Conservation (phyloP, 2,329 filamentous ascomycete genomes). For the Colletotrichum acutatum region DNA sequence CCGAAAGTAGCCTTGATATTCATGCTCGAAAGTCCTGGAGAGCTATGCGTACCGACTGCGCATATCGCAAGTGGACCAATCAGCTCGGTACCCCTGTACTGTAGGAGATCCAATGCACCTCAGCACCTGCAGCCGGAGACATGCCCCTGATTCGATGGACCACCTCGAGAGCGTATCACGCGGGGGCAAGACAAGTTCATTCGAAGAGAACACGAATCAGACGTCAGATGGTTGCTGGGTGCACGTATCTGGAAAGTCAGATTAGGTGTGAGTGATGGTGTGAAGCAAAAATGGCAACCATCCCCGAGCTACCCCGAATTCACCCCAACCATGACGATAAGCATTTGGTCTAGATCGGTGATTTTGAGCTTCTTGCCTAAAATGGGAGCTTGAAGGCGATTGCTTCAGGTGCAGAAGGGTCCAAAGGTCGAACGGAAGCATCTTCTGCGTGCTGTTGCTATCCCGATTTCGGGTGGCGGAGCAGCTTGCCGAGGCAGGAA, state of each 20-base stretch:
- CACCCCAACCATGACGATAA: neutral
- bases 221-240: neutral
- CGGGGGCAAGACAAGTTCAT: neutral
- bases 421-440: too few relatives aligned
- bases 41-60: too few relatives aligned
- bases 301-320: slow-evolving; percentile 3
- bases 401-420: too few relatives aligned
- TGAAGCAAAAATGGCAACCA: neutral
- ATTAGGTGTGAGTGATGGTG: neutral
- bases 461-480: neutral
- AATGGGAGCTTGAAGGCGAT: neutral
- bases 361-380: neutral
- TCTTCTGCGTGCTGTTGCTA: too few relatives aligned
- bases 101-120: too few relatives aligned
- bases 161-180: too few relatives aligned
- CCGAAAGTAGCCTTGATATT: too few relatives aligned
- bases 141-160: too few relatives aligned
- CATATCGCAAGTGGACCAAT: too few relatives aligned
- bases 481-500: neutral
- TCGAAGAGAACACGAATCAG: neutral
- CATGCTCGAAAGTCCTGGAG: too few relatives aligned
- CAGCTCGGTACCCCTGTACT: too few relatives aligned
- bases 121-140: too few relatives aligned
- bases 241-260: neutral
- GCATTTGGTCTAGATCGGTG: neutral